Percentiles rank a stretch among this genome's conserved stretches.
Evolutionary conservation across 495 filamentous ascomycete species (phyloP).

Genomic region (Aspergillus diversus): DNA sequence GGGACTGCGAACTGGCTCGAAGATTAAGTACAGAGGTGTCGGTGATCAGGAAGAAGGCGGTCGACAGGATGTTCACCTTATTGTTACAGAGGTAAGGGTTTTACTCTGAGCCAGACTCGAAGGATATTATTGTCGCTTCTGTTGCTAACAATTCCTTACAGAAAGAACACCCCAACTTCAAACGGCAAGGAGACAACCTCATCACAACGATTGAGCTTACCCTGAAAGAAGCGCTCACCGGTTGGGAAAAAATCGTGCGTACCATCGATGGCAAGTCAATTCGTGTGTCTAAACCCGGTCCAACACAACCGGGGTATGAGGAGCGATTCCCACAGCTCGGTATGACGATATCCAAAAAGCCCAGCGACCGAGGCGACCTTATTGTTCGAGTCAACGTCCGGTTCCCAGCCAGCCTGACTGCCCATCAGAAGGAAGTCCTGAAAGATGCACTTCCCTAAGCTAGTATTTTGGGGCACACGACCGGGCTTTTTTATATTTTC

Average conservation of each 20-base stretch:
- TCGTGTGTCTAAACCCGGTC: conserved; percentile 73
- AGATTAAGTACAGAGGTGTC: conserved; percentile 95
- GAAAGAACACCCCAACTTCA: conserved; percentile 84
- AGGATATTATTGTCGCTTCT: background rate
- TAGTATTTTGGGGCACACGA: too few relatives aligned
- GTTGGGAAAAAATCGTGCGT: conserved; percentile 86
- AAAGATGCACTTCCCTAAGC: conserved; percentile 67
- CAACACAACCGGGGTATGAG: conserved; percentile 77
- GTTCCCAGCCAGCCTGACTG: conserved; percentile 78
- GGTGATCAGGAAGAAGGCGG: conserved; percentile 97
- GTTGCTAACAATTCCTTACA: conserved; percentile 43
- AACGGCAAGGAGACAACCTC: conserved; percentile 85
- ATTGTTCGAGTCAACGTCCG: conserved; percentile 89
- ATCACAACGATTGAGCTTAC: conserved; percentile 73
- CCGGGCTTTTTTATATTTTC: background rate
- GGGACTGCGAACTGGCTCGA: conserved; percentile 91
- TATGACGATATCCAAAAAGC: conserved; percentile 92
- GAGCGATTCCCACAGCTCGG: conserved; percentile 83
- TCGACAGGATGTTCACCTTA: conserved; percentile 94
- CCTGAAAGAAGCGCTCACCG: conserved; percentile 96
- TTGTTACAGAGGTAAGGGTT: conserved; percentile 83
- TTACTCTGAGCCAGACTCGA: background rate
- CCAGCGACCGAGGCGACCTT: conserved; percentile 80
- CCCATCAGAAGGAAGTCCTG: conserved; percentile 75
- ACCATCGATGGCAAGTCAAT: conserved; percentile 92